These are phyloP conservation scores for Helenozyma baotianmanensis DNA, from an alignment of 805 yeast species.

Conservation along the genomic window DNA sequence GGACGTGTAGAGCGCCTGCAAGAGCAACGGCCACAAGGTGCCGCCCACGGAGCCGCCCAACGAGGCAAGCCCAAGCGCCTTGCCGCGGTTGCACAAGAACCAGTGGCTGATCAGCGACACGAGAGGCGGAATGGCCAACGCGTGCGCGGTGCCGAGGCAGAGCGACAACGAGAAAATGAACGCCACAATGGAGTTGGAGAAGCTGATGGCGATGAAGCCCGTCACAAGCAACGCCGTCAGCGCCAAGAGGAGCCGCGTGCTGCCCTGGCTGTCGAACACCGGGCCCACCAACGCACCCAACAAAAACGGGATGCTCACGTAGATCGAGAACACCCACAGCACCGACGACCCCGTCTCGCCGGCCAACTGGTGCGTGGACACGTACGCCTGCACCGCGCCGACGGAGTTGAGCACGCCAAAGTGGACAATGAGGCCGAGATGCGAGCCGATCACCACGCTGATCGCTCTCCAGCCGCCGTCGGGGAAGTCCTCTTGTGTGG, in stretches of 20 bases:
- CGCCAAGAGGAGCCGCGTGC: conserved; percentile 34
- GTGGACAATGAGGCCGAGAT: conserved; percentile 49
- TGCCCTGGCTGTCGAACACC: conserved; percentile 60
- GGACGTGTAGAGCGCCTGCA: conserved; percentile 39
- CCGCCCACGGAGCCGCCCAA: conserved; percentile 70
- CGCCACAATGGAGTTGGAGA: conserved; percentile 50
- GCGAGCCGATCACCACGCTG: conserved; percentile 53
- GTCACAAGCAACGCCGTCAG: conserved; percentile 35
- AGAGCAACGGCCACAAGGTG: conserved; percentile 51
- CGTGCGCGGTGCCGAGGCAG: conserved; percentile 54
- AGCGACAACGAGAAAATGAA: conserved; percentile 54
- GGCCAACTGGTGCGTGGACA: conserved; percentile 50
- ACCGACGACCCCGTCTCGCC: conserved; percentile 42
- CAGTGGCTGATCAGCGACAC: conserved; percentile 63
- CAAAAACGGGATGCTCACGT: conserved; percentile 38
- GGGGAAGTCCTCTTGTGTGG: conserved; percentile 26
- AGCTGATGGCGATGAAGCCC: conserved; percentile 57
- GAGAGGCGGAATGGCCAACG: conserved; percentile 56
- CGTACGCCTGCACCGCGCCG: conserved; percentile 59
- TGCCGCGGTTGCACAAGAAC: conserved; percentile 57
- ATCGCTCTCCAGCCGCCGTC: conserved; percentile 62
- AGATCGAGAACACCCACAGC: conserved; percentile 64
- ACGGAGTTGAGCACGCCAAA: conserved; percentile 56
- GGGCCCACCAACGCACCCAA: conserved; percentile 44
- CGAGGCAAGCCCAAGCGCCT: conserved; percentile 58